phyloP scores from a whole-genome alignment of 106 monocot genomes.

The Iris macrosiphon region DNA sequence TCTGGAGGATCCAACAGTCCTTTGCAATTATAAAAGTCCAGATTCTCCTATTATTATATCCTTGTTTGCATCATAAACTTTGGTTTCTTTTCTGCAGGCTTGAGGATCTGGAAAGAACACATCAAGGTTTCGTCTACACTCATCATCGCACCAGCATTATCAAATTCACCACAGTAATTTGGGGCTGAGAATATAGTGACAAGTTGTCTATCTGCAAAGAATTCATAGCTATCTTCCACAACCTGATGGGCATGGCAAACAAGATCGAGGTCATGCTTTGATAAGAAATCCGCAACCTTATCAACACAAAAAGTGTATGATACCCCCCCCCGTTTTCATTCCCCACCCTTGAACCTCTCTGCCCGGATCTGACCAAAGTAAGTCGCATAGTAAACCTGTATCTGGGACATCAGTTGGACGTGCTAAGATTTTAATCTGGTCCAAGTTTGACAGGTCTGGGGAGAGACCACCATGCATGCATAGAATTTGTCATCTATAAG shows the following conservation, averaged over 20 bases:
- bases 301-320: slow-evolving; percentile 51
- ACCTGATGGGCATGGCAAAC: slow-evolving; percentile 55
- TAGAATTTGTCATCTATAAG: slow-evolving; percentile 51
- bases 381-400: slow-evolving; percentile 43
- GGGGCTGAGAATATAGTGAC: slow-evolving; percentile 50
- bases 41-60: slow-evolving; percentile 5
- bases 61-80: slow-evolving; percentile 19
- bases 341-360: slow-evolving; percentile 48
- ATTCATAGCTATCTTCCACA: slow-evolving; percentile 57
- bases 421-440: slow-evolving; percentile 33
- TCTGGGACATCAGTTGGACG: slow-evolving; percentile 52
- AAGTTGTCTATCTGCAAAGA: slow-evolving; percentile 52
- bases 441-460: slow-evolving; percentile 37
- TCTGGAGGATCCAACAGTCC: too few relatives aligned
- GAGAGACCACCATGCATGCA: slow-evolving; percentile 67
- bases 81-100: slow-evolving; percentile 24
- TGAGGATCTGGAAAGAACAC: slow-evolving; percentile 25
- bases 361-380: slow-evolving; percentile 57
- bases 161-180: slow-evolving; percentile 37
- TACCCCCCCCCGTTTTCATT: slow-evolving; percentile 49
- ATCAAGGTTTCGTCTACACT: slow-evolving; percentile 32
- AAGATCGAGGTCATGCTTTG: slow-evolving; percentile 47
- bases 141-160: slow-evolving; percentile 41
- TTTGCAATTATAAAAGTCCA: neutral
- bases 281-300: slow-evolving; percentile 43